phyloP scores from a whole-genome alignment of 306 rosid genomes.

The Prinsepia uniflora region DNA sequence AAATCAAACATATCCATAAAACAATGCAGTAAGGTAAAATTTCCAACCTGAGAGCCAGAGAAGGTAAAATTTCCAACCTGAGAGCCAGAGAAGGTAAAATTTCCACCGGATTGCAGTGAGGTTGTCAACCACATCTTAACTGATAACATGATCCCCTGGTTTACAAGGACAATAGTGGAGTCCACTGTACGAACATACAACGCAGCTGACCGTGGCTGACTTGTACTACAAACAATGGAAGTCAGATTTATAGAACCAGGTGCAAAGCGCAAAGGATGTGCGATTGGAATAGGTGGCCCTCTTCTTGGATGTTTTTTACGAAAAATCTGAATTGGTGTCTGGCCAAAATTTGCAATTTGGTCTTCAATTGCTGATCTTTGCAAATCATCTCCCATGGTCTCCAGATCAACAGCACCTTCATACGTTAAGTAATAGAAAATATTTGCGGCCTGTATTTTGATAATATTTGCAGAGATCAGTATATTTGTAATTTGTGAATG shows the following conservation, averaged over 20 bases:
- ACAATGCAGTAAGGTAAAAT: constrained; percentile 16
- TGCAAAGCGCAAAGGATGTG: constrained; percentile 88
- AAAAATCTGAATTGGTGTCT: constrained; percentile 91
- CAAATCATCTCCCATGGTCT: constrained; percentile 87
- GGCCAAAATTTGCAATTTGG: constrained; percentile 99
- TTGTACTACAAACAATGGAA: constrained; percentile 57
- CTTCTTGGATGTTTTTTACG: constrained; percentile 95
- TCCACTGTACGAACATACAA: constrained; percentile 70
- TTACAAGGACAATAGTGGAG: constrained; percentile 71
- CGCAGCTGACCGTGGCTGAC: constrained; percentile 50
- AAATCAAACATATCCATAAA: constrained; percentile 7
- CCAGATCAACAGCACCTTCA: constrained; percentile 94
- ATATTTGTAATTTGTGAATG: constrained; percentile 5
- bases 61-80: constrained; percentile 94
- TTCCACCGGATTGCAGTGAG: constrained; percentile 89
- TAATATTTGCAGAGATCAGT: background rate
- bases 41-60: constrained; percentile 79
- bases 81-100: constrained; percentile 92
- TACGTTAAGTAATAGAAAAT: constrained; percentile 90
- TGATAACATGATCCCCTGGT: constrained; percentile 76
- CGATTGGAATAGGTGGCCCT: constrained; percentile 98
- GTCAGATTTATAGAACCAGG: constrained; percentile 86
- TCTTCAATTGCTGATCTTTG: constrained; percentile 95
- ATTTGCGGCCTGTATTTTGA: constrained; percentile 72
- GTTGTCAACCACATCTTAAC: constrained; percentile 92